Percentiles rank a stretch among this genome's conserved stretches.
phyloP scores from a whole-genome alignment of 768 basidiomycete species.

The Gyrodon lividus region DNA sequence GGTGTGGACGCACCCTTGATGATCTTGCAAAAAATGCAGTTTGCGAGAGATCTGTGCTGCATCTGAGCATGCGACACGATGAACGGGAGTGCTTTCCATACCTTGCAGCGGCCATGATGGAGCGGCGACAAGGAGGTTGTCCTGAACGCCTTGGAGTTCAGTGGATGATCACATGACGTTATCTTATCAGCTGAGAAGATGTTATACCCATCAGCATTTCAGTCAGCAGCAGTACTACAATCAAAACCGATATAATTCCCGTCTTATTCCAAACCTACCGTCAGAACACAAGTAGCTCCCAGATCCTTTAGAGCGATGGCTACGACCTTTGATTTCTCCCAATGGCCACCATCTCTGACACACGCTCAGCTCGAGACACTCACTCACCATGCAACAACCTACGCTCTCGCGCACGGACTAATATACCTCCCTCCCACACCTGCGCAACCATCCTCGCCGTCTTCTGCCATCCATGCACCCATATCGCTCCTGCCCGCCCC shows the following conservation, averaged over 20 bases:
- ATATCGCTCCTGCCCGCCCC: slow-evolving; percentile 86
- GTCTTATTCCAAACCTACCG: too few species aligned
- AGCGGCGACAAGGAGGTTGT: neutral
- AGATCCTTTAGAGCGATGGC: slow-evolving; percentile 6
- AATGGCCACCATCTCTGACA: slow-evolving; percentile 76
- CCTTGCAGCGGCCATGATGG: slow-evolving; percentile 23
- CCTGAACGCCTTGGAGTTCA: too few species aligned
- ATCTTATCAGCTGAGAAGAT: slow-evolving; percentile 7
- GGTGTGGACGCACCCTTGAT: slow-evolving; percentile 61
- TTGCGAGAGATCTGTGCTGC: slow-evolving; percentile 47
- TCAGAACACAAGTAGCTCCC: too few species aligned
- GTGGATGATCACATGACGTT: neutral
- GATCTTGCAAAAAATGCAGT: slow-evolving; percentile 94
- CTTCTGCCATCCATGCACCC: slow-evolving; percentile 87
- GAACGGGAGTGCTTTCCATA: neutral
- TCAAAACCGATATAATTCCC: too few species aligned
- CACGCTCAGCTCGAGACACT: slow-evolving; percentile 58
- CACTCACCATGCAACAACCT: slow-evolving; percentile 68
- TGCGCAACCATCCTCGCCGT: slow-evolving; percentile 48
- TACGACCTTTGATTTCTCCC: slow-evolving; percentile 44
- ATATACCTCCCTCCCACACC: slow-evolving; percentile 68
- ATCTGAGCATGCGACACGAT: neutral
- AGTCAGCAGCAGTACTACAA: too few species aligned
- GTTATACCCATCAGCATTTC: too few species aligned
- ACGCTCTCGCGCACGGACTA: slow-evolving; percentile 82